Evolutionary conservation across 768 basidiomycete species (phyloP), one percentile per base, ranked within the genome.

Genomic region (Stropharia rugosoannulata): DNA sequence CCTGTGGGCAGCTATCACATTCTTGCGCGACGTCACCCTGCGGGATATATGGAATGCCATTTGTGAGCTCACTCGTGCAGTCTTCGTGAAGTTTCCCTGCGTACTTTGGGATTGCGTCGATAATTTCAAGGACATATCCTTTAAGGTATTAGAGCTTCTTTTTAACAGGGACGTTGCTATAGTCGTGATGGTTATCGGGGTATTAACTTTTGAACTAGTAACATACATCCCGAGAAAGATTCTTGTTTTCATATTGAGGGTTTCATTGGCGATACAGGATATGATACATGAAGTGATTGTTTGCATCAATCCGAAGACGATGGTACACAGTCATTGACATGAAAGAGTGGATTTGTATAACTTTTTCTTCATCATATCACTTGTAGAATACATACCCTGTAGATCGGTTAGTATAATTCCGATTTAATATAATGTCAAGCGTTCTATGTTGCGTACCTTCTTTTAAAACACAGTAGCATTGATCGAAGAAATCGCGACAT

Each of bases 291-390:
- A 60, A 50, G 19, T 57, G 9, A 42, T 22, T 29, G 36, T 60
- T 46, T 57, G 55, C 51, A 49, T 60, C 48, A 49, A 47, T 50
- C 59, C 59, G 4, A 60, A 60, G 42, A 36, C 43, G 9, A 10
- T 18, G 42, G 11, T 43, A 18, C 15, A n/a, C 10, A 43, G 9
- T 43, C 42, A 43, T 43, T 19, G n/a, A 22, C 11, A 8, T 41
- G 19, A 6, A 19, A n/a, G n/a, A 8, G n/a, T n/a, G n/a, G n/a
- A n/a, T n/a, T n/a, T n/a, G n/a, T n/a, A n/a, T n/a, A n/a, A n/a
- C n/a, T n/a, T n/a, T n/a, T n/a, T n/a, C n/a, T n/a, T n/a, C n/a
- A n/a, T n/a, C n/a, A n/a, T n/a, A n/a, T n/a, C n/a, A n/a, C n/a
- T n/a, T n/a, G n/a, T n/a, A n/a, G n/a, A n/a, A n/a, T n/a, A n/a